phyloP scores from a whole-genome alignment of 176 grass and related monocot species.

The Zizania latifolia region DNA sequence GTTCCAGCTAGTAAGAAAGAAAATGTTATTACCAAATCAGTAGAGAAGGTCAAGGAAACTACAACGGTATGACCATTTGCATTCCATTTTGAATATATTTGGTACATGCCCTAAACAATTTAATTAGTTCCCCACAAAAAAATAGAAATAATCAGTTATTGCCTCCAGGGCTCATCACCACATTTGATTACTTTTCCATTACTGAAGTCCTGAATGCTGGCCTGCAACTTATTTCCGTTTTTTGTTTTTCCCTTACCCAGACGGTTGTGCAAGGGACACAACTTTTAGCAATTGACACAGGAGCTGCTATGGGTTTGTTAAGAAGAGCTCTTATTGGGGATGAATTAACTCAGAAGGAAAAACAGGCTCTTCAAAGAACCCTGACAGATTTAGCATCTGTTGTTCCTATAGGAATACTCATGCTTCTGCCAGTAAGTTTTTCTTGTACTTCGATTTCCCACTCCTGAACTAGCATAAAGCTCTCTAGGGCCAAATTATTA shows the following conservation, averaged over 20 bases:
- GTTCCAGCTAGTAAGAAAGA: constrained; percentile 48
- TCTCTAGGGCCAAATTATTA: constrained; percentile 1
- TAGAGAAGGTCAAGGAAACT: constrained; percentile 88
- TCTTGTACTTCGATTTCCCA: constrained; percentile 1
- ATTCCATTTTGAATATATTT: neutral
- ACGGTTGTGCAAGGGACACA: constrained; percentile 95
- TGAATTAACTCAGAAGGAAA: constrained; percentile 95
- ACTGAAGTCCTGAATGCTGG: neutral
- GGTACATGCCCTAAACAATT: neutral
- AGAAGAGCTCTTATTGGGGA: constrained; percentile 91
- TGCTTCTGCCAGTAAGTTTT: constrained; percentile 95
- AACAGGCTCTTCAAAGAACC: constrained; percentile 96
- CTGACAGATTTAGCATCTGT: constrained; percentile 96
- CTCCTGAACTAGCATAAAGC: neutral
- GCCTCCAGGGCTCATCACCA: neutral
- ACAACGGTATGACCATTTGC: constrained; percentile 54
- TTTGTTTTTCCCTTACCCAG: constrained; percentile 31
- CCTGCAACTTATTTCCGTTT: constrained; percentile 12
- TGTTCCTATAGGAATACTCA: constrained; percentile 96
- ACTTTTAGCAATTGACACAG: constrained; percentile 82
- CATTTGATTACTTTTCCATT: constrained; percentile 8
- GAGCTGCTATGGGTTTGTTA: constrained; percentile 70
- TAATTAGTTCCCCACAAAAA: neutral
- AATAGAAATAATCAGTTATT: neutral
- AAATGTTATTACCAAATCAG: constrained; percentile 78